Percentiles rank a stretch among this genome's conserved stretches.
phyloP scores from a whole-genome alignment of 768 basidiomycete species.

The Tephrocybe sp. region DNA sequence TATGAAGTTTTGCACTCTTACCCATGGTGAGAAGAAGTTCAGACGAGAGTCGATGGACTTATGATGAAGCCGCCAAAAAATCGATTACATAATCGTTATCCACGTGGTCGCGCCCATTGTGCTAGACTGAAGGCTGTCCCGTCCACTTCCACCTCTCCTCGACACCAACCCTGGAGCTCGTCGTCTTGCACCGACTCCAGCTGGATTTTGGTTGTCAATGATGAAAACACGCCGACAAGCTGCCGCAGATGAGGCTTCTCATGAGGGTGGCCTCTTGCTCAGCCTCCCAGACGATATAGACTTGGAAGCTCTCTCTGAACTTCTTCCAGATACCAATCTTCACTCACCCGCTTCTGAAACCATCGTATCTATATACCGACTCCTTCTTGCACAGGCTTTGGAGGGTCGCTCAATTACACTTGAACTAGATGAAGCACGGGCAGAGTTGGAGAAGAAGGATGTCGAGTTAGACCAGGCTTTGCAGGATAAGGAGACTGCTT shows the following conservation, averaged over 20 bases:
- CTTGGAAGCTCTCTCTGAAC: conserved; percentile 49
- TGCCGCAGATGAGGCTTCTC: conserved; percentile 23
- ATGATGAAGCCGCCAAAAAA: background rate
- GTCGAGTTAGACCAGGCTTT: conserved; percentile 83
- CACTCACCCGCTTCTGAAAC: conserved; percentile 55
- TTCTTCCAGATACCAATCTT: conserved; percentile 62
- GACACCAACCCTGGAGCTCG: conserved; percentile 26
- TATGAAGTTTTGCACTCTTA: conserved; percentile 64
- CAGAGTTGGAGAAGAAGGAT: conserved; percentile 68
- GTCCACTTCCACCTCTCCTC: background rate
- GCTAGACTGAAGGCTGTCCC: background rate
- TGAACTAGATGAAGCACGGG: conserved; percentile 69
- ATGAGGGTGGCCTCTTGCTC: conserved; percentile 33
- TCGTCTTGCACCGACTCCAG: conserved; percentile 33
- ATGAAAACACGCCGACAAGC: conserved; percentile 62
- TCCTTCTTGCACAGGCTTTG: conserved; percentile 52
- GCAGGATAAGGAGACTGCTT: conserved; percentile 67
- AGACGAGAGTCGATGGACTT: background rate
- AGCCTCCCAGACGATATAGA: conserved; percentile 68
- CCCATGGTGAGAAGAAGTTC: conserved; percentile 39
- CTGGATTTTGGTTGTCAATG: conserved; percentile 22
- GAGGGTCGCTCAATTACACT: conserved; percentile 54
- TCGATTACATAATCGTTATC: conserved; percentile 3
- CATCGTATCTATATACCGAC: conserved; percentile 60
- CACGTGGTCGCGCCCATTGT: conserved; percentile 17